phyloP scores from a whole-genome alignment of 2,329 filamentous ascomycete species.

The Exophiala sideris region DNA sequence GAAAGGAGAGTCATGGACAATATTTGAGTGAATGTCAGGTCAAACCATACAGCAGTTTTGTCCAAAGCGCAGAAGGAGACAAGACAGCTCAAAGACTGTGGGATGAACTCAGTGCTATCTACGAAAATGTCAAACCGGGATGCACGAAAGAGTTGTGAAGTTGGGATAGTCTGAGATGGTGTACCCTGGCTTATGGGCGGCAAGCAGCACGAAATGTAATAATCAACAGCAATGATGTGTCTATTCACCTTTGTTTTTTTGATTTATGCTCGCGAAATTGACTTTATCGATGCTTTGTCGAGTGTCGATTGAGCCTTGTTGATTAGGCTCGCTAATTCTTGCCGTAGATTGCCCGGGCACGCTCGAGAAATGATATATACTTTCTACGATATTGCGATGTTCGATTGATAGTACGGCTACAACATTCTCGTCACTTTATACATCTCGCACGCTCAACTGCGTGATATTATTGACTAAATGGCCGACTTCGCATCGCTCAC shows the following conservation, averaged over 20 bases:
- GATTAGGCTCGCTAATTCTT: too few relatives aligned
- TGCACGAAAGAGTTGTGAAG: slow-evolving; percentile 16
- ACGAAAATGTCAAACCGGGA: slow-evolving; percentile 15
- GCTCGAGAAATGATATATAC: too few relatives aligned
- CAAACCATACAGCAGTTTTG: slow-evolving; percentile 17
- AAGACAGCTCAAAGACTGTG: slow-evolving; percentile 13
- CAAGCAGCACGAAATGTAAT: not conserved
- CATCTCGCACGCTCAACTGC: too few relatives aligned
- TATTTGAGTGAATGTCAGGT: slow-evolving; percentile 43
- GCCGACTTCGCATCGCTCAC: slow-evolving; percentile 24
- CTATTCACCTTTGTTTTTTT: not conserved
- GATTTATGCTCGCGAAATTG: too few relatives aligned
- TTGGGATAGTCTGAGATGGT: not conserved
- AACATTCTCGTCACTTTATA: not conserved
- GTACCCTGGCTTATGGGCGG: too few relatives aligned
- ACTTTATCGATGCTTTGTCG: too few relatives aligned
- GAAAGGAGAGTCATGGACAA: slow-evolving; percentile 45
- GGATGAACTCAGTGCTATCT: slow-evolving; percentile 14
- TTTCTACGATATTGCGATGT: too few relatives aligned
- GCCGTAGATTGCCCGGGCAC: too few relatives aligned
- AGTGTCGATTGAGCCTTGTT: too few relatives aligned
- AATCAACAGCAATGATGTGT: not conserved
- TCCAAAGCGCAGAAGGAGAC: slow-evolving; percentile 19
- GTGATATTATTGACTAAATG: slow-evolving; percentile 5
- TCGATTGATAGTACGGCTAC: not conserved